These are phyloP conservation scores for Hortiboletus flavorubellus DNA, from an alignment of 768 basidiomycete genomes.

Conservation along the genomic window DNA sequence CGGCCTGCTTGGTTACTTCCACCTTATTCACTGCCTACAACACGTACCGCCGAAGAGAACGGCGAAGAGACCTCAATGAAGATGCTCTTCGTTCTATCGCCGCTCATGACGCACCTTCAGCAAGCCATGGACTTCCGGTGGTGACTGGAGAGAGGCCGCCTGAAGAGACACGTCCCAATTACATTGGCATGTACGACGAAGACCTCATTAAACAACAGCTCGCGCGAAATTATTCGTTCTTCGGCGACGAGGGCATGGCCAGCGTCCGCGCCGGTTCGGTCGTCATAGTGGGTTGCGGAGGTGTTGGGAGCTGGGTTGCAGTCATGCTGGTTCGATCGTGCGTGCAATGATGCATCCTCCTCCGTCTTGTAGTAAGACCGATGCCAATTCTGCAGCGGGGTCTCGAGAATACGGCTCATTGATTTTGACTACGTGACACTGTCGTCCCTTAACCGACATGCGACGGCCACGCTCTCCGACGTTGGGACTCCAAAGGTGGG, in stretches of 20 bases:
- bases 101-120: slow-evolving; percentile 9
- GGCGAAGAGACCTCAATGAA: slow-evolving; percentile 53
- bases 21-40: slow-evolving; percentile 58
- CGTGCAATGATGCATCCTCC: slow-evolving; percentile 30
- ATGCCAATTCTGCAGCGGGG: slow-evolving; percentile 46
- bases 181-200: slow-evolving; percentile 57
- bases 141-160: slow-evolving; percentile 1
- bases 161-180: slow-evolving; percentile 15
- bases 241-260: slow-evolving; percentile 85
- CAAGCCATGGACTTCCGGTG: neutral
- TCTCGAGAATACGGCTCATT: slow-evolving; percentile 73
- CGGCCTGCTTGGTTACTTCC: slow-evolving; percentile 61
- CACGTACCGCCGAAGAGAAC: slow-evolving; percentile 42
- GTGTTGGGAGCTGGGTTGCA: slow-evolving; percentile 95
- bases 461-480: slow-evolving; percentile 82
- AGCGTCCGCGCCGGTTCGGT: slow-evolving; percentile 73
- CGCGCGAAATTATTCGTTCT: slow-evolving; percentile 91
- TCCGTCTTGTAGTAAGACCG: neutral
- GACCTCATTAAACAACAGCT: slow-evolving; percentile 85
- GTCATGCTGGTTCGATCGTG: slow-evolving; percentile 91
- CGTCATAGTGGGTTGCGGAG: slow-evolving; percentile 91
- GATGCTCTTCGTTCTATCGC: slow-evolving; percentile 54
- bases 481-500: slow-evolving; percentile 93
- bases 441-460: slow-evolving; percentile 93
- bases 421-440: slow-evolving; percentile 97